Conservation (phyloP, 805 yeast genomes). For the Wickerhamiella sorbophila region DNA sequence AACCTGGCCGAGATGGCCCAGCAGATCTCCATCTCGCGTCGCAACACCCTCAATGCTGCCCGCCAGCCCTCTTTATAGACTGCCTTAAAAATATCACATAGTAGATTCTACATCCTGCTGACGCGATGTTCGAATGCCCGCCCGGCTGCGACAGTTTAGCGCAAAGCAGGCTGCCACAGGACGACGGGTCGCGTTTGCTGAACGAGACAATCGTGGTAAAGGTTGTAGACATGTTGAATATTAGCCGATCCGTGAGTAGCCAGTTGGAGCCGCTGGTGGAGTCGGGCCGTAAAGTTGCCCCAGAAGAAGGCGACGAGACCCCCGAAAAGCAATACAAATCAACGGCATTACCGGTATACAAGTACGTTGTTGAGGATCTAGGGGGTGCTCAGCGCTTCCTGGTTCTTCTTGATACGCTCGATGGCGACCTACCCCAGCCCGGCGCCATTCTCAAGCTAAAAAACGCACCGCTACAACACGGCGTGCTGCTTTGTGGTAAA, state of each 20-base stretch:
- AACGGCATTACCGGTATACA: neutral
- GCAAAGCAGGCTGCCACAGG: neutral
- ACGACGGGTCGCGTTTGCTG: neutral
- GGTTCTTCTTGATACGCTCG: constrained; percentile 5
- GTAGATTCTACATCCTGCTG: no score
- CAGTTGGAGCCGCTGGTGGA: neutral
- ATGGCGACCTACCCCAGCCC: constrained; percentile 3
- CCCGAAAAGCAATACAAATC: neutral
- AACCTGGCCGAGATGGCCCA: constrained; percentile 20
- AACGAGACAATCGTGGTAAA: neutral
- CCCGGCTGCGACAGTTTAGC: no score
- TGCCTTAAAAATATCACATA: no score
- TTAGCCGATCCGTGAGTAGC: neutral
- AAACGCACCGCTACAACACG: neutral
- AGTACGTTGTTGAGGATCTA: neutral
- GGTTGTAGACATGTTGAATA: neutral
- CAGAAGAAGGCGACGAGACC: neutral
- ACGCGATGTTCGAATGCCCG: no score
- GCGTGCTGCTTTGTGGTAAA: neutral
- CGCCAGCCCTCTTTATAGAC: constrained; percentile 14
- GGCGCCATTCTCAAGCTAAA: neutral
- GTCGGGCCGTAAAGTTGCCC: neutral
- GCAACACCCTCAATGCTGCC: constrained; percentile 15
- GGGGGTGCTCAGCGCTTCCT: neutral
- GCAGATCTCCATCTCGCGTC: constrained; percentile 18